These are phyloP conservation scores for Carex cristatella DNA, from an alignment of 176 grass and related monocot species.

Conservation along the genomic window DNA sequence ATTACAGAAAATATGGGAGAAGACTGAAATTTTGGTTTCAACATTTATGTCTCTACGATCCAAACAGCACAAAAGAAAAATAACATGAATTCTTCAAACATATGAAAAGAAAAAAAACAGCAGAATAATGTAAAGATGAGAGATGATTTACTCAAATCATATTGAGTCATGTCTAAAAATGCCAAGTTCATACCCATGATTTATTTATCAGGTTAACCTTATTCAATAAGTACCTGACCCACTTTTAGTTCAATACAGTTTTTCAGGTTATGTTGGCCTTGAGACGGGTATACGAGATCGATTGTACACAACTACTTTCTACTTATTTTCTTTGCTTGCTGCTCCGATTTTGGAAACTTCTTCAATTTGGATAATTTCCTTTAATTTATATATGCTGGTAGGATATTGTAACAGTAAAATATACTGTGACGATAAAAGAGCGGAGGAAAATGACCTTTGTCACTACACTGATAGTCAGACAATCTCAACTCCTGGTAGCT, in stretches of 20 bases:
- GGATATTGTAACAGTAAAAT: not conserved
- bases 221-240: not conserved
- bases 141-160: not conserved
- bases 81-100: not conserved
- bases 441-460: not conserved
- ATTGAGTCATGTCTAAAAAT: not conserved
- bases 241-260: not conserved
- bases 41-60: not conserved
- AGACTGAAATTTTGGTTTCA: not conserved
- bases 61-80: not conserved
- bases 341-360: not conserved
- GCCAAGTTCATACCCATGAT: not conserved
- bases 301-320: not conserved
- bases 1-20: not conserved
- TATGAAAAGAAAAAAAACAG: not conserved
- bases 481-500: slow-evolving; percentile 9
- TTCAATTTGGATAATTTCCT: not conserved
- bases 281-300: not conserved
- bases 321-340: not conserved
- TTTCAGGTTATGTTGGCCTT: not conserved
- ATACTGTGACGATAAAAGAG: not conserved
- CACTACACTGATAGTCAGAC: not conserved
- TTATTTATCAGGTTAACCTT: not conserved
- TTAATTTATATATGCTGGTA: not conserved
- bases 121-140: not conserved